Percentiles rank a stretch among this genome's conserved stretches.
Conservation (phyloP, 2,329 filamentous ascomycete species). For the Scedosporium dehoogii region DNA sequence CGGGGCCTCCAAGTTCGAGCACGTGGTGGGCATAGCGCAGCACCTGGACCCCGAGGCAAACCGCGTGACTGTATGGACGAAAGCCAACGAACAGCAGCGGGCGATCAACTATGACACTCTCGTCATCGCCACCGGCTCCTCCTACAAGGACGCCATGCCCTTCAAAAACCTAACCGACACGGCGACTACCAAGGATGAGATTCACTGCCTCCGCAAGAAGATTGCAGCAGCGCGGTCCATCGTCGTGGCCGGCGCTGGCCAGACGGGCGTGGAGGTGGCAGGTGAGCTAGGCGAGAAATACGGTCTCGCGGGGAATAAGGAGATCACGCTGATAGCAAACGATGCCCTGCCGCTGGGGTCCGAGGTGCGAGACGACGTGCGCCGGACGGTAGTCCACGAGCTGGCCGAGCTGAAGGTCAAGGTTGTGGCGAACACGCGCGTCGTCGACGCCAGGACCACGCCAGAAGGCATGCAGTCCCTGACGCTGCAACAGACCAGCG, state of each 20-base stretch:
- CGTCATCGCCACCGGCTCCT: conserved; percentile 34
- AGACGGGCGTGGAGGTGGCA: conserved; percentile 26
- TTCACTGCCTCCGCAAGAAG: conserved; percentile 24
- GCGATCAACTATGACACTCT: conserved; percentile 38
- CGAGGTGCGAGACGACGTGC: conserved; percentile 20
- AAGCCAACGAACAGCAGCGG: conserved; percentile 23
- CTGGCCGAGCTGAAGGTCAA: conserved; percentile 34
- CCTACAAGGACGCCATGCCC: conserved; percentile 21
- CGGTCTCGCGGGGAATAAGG: too few relatives aligned
- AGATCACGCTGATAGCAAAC: too few relatives aligned
- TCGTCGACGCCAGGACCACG: conserved; percentile 20
- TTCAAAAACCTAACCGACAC: conserved; percentile 37
- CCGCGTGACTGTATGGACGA: conserved; percentile 19
- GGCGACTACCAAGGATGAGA: conserved; percentile 27
- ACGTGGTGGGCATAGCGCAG: conserved; percentile 38
- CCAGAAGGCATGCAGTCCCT: conserved; percentile 22
- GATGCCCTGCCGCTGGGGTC: too few relatives aligned
- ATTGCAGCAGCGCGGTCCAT: conserved; percentile 27
- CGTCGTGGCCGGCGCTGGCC: conserved; percentile 25
- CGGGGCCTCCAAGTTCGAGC: conserved; percentile 36
- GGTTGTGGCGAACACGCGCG: conserved; percentile 27
- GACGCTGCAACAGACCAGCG: neutral
- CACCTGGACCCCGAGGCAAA: conserved; percentile 30
- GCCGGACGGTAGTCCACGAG: conserved; percentile 25
- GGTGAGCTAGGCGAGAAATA: conserved; percentile 19